Evolutionary conservation across 345 rosid species (phyloP).

Genomic region (Xanthoceras sorbifolium): DNA sequence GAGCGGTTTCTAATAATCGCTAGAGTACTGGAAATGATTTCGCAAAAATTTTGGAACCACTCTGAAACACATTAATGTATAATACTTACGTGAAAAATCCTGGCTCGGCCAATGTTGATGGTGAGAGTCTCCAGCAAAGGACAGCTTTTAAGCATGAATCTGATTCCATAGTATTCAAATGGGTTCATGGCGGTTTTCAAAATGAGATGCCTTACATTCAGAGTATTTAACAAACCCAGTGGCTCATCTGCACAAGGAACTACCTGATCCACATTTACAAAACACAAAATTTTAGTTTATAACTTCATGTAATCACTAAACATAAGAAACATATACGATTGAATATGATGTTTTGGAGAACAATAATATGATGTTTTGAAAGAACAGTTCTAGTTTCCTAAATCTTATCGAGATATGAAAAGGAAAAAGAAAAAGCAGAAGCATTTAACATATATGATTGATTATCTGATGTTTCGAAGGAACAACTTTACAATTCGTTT

Average conservation of each 20-base stretch:
- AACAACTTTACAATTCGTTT: no score
- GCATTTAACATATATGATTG: no score
- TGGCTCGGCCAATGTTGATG: slow-evolving; percentile 27
- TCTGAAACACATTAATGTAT: no score
- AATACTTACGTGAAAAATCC: slow-evolving; percentile 31
- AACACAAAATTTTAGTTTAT: no score
- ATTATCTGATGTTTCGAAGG: no score
- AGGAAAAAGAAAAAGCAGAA: no score
- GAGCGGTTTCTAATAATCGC: neutral
- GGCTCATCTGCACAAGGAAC: slow-evolving; percentile 25
- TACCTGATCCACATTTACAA: no score
- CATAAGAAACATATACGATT: no score
- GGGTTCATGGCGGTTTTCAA: slow-evolving; percentile 33
- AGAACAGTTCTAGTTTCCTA: no score
- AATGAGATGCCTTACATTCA: slow-evolving; percentile 35
- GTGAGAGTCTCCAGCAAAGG: slow-evolving; percentile 36
- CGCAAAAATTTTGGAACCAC: neutral
- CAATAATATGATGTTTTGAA: no score
- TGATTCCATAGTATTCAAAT: slow-evolving; percentile 40
- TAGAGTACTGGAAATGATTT: neutral
- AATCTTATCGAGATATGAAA: no score
- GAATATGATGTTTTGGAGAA: no score
- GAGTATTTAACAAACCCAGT: neutral
- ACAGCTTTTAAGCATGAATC: slow-evolving; percentile 37
- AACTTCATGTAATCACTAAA: neutral